Percentiles rank a stretch among this genome's conserved stretches.
These are phyloP conservation scores for Paramarasmius palmivorus DNA, from an alignment of 1,284 basidiomycete genomes.

Conservation along the genomic window DNA sequence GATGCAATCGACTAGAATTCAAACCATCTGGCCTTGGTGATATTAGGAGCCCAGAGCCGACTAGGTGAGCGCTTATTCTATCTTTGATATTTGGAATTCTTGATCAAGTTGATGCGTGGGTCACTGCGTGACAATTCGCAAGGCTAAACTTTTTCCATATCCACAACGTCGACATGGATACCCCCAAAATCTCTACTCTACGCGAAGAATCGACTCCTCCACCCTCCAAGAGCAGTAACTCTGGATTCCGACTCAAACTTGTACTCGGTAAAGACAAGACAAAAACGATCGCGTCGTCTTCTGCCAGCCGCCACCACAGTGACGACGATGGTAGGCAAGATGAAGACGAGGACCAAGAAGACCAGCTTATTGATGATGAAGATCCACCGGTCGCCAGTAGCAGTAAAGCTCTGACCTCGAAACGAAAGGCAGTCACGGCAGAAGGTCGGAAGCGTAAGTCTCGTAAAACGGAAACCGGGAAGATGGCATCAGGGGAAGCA, in stretches of 20 bases:
- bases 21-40: too few relatives aligned
- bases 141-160: too few relatives aligned
- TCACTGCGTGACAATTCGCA: too few relatives aligned
- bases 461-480: conserved; percentile 44
- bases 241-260: conserved; percentile 52
- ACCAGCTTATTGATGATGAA: conserved; percentile 76
- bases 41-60: too few relatives aligned
- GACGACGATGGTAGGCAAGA: conserved; percentile 26
- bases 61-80: too few relatives aligned
- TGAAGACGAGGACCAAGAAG: conserved; percentile 67
- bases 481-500: conserved; percentile 29
- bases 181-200: conserved; percentile 76
- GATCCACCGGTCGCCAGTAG: conserved; percentile 29
- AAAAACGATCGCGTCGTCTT: conserved; percentile 22
- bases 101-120: too few relatives aligned
- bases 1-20: too few relatives aligned
- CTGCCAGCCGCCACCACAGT: conserved; percentile 19
- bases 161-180: conserved; percentile 69
- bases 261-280: conserved; percentile 33
- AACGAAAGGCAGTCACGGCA: conserved; percentile 35
- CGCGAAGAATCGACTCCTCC: conserved; percentile 69
- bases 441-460: conserved; percentile 43
- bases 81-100: too few relatives aligned
- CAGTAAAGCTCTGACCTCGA: conserved; percentile 26
- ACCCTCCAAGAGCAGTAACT: conserved; percentile 36